Evolutionary conservation across 2,329 filamentous ascomycete genomes (phyloP), one percentile per base, ranked within the genome.

Genomic region (Trichoderma polysporum): DNA sequence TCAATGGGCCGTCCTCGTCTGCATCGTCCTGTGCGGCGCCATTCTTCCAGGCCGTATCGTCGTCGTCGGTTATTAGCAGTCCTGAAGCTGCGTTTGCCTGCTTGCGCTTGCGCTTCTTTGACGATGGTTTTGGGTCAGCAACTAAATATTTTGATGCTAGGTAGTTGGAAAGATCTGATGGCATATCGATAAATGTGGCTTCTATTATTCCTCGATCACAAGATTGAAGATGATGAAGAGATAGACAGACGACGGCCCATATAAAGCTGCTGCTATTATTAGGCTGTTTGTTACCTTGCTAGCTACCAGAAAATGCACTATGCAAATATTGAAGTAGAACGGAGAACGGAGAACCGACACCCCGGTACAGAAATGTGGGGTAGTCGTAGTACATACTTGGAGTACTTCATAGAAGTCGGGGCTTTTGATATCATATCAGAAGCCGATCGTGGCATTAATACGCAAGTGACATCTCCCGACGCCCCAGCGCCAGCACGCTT

Each of bases 81-180:
- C 88, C 86, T 31, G 82, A 79, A 53, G 73, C 72, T 41, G 79
- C 76, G 59, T 77, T 69, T 60, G 77, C 74, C 66, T 84, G 78
- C 76, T 89, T 90, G 73, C 86, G 84, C 79, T 90, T 90, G 69
- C 86, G 84, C 75, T 90, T 90, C 75, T 90, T 90, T 57, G 80
- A 69, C 5, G 66, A 73, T 19, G 85, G 83, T 69, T 86, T 87
- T 6, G 82, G 78, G 69, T 88, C 84, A 47, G 85, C 82, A 65
- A 85, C 81, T 58, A 99, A 89, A 77, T 99, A 99, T 78, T 93
- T 95, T 70, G 92, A 90, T 41, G 94, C 94, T 39, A 99, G 87
- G 75, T 98, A 99, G 75, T 89, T 88, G 67, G 93, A 90, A 71
- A 97, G 85, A 71, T 88, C 84, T 68, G 83, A 82, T 50, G 85